phyloP scores from a whole-genome alignment of 2,329 filamentous ascomycete species.

The Pezicula carpinea region DNA sequence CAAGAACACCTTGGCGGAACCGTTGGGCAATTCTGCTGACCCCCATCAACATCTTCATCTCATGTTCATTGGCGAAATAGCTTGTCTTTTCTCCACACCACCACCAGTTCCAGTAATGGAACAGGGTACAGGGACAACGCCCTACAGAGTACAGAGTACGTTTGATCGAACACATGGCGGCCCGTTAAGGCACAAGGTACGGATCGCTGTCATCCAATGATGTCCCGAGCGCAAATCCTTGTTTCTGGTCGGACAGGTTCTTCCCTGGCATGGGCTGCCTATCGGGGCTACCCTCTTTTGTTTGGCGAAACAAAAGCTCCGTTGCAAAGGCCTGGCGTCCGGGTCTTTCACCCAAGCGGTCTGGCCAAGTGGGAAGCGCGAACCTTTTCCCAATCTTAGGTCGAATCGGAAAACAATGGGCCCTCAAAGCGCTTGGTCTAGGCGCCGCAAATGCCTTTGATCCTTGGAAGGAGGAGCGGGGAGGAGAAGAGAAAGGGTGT shows the following conservation, averaged over 20 bases:
- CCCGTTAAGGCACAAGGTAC: slow-evolving; percentile 1
- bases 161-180: background rate
- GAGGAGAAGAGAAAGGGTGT: too few species aligned
- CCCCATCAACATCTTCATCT: background rate
- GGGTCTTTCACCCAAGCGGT: background rate
- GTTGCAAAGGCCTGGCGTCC: background rate
- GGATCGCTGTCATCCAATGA: background rate
- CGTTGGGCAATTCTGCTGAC: background rate
- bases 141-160: too few species aligned
- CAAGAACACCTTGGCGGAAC: background rate
- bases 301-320: background rate
- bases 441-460: too few species aligned
- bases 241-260: background rate
- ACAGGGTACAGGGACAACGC: background rate
- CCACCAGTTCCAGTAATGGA: background rate
- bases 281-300: background rate
- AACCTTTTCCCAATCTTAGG: too few species aligned
- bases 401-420: too few species aligned
- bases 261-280: background rate
- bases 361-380: background rate
- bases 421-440: too few species aligned
- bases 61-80: background rate
- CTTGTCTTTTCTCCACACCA: background rate
- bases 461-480: too few species aligned
- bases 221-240: background rate